A percentile compares a stretch with the other conserved stretches of the same genome.
Conservation (phyloP, 495 filamentous ascomycete genomes). For the Penicillium goetzii region DNA sequence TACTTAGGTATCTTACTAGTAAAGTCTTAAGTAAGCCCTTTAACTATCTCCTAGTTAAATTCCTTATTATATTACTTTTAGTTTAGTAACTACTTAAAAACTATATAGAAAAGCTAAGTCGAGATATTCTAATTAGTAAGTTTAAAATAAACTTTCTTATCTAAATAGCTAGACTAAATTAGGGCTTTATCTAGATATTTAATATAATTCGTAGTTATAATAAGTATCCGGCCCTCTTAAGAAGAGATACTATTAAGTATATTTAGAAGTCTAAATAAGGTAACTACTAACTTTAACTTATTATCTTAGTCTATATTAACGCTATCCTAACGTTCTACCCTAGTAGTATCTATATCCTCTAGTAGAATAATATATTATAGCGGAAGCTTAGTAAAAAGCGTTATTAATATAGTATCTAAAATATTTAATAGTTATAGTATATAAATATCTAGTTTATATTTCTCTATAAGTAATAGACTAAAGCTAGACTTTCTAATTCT, state of each 20-base stretch:
- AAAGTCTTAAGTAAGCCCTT: conserved; percentile 19
- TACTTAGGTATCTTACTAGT: conserved; percentile 20
- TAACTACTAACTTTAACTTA: conserved; percentile 65
- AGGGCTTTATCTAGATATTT: conserved; percentile 76
- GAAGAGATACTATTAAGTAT: conserved; percentile 77
- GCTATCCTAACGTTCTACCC: conserved; percentile 27
- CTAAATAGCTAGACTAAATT: conserved; percentile 67
- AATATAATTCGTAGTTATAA: conserved; percentile 83
- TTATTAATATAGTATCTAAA: conserved; percentile 42
- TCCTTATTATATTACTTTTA: conserved; percentile 17
- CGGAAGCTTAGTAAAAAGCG: conserved; percentile 59
- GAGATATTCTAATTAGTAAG: conserved; percentile 14
- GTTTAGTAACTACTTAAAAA: conserved; percentile 6
- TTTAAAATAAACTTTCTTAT: conserved; percentile 36
- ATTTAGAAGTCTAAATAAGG: conserved; percentile 75
- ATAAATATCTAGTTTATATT: conserved; percentile 65
- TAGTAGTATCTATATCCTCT: conserved; percentile 69
- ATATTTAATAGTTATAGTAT: conserved; percentile 41
- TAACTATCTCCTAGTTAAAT: conserved; percentile 4
- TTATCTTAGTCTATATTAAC: conserved; percentile 27
- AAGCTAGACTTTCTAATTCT: conserved; percentile 46
- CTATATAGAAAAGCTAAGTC: conserved; percentile 17
- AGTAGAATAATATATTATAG: conserved; percentile 65
- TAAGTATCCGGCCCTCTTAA: conserved; percentile 74
- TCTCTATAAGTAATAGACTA: conserved; percentile 59